A percentile compares a stretch with the other conserved stretches of the same genome.
Conservation (phyloP, 2,329 filamentous ascomycete genomes). For the Aureobasidium sp. region DNA sequence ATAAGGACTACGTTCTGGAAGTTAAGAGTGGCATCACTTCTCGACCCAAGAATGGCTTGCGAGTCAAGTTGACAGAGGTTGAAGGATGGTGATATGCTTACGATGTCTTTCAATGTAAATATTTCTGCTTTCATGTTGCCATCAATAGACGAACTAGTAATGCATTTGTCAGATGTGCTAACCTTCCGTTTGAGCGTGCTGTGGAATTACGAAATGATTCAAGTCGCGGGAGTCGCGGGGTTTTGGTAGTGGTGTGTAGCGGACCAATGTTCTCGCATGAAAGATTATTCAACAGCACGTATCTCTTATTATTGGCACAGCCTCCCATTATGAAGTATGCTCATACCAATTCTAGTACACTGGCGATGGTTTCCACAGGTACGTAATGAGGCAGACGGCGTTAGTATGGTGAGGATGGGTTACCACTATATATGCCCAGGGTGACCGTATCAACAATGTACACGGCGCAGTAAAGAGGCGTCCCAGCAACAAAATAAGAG, state of each 20-base stretch:
- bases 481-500: background rate
- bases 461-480: background rate
- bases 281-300: background rate
- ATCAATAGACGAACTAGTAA: background rate
- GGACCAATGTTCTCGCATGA: too few relatives aligned
- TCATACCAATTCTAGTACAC: background rate
- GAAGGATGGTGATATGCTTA: conserved; percentile 50
- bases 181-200: too few relatives aligned
- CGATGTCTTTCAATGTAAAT: background rate
- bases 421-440: background rate
- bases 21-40: conserved; percentile 65
- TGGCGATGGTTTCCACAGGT: background rate
- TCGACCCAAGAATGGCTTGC: conserved; percentile 63
- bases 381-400: background rate
- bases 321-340: background rate
- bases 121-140: background rate
- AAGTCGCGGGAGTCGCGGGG: too few relatives aligned
- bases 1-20: conserved; percentile 50
- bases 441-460: background rate
- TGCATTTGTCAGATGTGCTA: background rate
- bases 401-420: background rate
- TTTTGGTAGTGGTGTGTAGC: too few relatives aligned
- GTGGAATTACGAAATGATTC: too few relatives aligned
- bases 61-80: conserved; percentile 58
- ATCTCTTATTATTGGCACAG: background rate